phyloP scores from a whole-genome alignment of 768 basidiomycete genomes.

The Boletales sp. region DNA sequence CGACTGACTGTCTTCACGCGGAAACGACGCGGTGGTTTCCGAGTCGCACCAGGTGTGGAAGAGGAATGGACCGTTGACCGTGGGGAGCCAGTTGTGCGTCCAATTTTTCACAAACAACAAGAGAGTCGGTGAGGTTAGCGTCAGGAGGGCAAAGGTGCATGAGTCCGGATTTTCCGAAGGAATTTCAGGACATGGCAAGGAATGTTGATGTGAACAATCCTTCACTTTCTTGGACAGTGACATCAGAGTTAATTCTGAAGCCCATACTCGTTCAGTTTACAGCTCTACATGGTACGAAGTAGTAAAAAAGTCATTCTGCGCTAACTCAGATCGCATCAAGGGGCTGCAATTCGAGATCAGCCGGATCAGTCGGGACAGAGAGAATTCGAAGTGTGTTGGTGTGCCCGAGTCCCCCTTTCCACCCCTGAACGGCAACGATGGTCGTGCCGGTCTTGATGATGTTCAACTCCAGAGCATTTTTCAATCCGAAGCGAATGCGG shows the following conservation, averaged over 20 bases:
- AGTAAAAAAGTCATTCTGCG: constrained; percentile 4
- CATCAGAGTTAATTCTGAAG: not conserved
- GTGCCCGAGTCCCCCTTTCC: constrained; percentile 97
- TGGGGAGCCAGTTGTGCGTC: constrained; percentile 17
- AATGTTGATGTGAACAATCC: too few species aligned
- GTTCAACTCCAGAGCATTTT: constrained; percentile 76
- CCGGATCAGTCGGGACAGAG: constrained; percentile 76
- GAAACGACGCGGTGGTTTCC: constrained; percentile 54
- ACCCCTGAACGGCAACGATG: constrained; percentile 96
- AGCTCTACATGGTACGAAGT: constrained; percentile 8
- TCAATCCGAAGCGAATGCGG: constrained; percentile 85
- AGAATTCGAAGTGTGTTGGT: constrained; percentile 88
- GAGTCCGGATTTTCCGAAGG: too few species aligned
- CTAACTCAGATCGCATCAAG: constrained; percentile 33
- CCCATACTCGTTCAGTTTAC: constrained; percentile 2
- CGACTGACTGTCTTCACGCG: constrained; percentile 57
- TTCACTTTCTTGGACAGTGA: not conserved
- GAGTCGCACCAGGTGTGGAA: constrained; percentile 50
- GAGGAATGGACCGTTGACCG: constrained; percentile 52
- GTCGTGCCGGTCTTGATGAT: constrained; percentile 87
- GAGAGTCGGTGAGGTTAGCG: constrained; percentile 8
- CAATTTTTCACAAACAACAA: too few species aligned
- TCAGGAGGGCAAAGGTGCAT: constrained; percentile 1
- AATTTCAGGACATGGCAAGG: too few species aligned
- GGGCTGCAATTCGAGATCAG: constrained; percentile 74